Conservation (phyloP, 2,329 filamentous ascomycete species). For the Fusarium sulawesiense region DNA sequence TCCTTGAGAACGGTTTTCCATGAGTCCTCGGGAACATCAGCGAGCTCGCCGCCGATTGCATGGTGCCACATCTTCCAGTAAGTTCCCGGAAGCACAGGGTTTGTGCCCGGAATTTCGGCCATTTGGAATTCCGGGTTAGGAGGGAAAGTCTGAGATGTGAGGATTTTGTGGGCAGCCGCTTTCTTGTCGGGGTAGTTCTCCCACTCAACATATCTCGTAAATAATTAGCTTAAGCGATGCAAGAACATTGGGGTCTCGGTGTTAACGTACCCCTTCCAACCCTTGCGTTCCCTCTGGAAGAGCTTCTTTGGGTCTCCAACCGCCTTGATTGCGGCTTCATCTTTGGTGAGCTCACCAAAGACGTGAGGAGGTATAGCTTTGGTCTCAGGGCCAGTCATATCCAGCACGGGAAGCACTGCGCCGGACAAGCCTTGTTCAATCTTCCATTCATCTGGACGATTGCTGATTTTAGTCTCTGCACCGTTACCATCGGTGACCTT, state of each 20-base stretch:
- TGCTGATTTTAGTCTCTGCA: slow-evolving; percentile 25
- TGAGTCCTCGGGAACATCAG: slow-evolving; percentile 65
- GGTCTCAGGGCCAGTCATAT: slow-evolving; percentile 56
- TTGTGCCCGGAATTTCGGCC: slow-evolving; percentile 64
- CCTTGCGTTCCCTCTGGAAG: slow-evolving; percentile 46
- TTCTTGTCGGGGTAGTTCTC: slow-evolving; percentile 77
- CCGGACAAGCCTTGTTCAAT: slow-evolving; percentile 63
- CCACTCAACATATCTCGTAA: slow-evolving; percentile 71
- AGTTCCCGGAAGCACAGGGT: slow-evolving; percentile 67
- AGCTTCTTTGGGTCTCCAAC: slow-evolving; percentile 52
- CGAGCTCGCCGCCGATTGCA: slow-evolving; percentile 56
- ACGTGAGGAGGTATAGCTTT: slow-evolving; percentile 44
- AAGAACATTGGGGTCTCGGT: neutral
- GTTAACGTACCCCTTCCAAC: slow-evolving; percentile 49
- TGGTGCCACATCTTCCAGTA: slow-evolving; percentile 70
- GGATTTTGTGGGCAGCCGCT: slow-evolving; percentile 65
- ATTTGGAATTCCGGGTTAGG: slow-evolving; percentile 67
- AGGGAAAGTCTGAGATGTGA: slow-evolving; percentile 44
- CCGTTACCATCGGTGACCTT: no score
- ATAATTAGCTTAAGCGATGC: neutral
- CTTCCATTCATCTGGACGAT: slow-evolving; percentile 62
- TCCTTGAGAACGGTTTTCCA: slow-evolving; percentile 67
- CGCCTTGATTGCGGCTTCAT: slow-evolving; percentile 55
- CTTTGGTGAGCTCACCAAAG: slow-evolving; percentile 50
- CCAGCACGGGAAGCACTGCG: slow-evolving; percentile 58